A percentile compares a stretch with the other conserved stretches of the same genome.
Evolutionary conservation across 495 filamentous ascomycete genomes (phyloP).

Genomic region (Xylaria acuta): DNA sequence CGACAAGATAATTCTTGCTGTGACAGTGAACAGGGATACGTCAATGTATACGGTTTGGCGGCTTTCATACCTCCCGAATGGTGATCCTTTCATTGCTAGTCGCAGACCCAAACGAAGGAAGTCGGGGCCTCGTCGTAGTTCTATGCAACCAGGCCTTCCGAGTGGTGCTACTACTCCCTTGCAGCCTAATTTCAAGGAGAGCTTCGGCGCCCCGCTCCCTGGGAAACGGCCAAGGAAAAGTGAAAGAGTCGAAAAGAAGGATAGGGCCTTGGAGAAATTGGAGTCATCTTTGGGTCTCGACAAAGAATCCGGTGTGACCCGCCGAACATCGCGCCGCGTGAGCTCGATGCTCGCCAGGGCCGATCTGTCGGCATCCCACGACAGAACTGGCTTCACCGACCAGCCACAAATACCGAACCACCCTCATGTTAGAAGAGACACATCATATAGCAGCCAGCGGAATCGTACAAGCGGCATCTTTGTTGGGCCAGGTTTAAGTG

Average conservation of each 20-base stretch:
- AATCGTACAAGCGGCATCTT: conserved; percentile 65
- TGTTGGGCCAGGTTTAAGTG: conserved; percentile 43
- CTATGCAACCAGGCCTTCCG: conserved; percentile 75
- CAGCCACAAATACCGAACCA: conserved; percentile 60
- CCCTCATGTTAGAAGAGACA: conserved; percentile 59
- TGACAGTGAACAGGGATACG: conserved; percentile 78
- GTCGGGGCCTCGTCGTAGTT: conserved; percentile 77
- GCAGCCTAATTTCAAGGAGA: conserved; percentile 57
- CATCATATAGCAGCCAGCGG: conserved; percentile 77
- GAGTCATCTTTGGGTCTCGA: conserved; percentile 78
- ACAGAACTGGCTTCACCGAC: conserved; percentile 76
- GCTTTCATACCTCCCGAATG: conserved; percentile 68
- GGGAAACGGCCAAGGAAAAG: conserved; percentile 53
- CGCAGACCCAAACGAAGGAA: conserved; percentile 56
- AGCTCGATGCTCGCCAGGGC: conserved; percentile 92
- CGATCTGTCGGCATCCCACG: conserved; percentile 79
- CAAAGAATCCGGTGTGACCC: conserved; percentile 58
- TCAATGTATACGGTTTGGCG: conserved; percentile 81
- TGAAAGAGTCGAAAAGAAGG: conserved; percentile 52
- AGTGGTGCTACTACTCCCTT: conserved; percentile 85
- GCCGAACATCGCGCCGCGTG: conserved; percentile 81
- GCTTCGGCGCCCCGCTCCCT: conserved; percentile 54
- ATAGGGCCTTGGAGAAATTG: conserved; percentile 62
- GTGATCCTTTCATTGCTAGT: conserved; percentile 59
- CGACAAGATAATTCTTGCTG: conserved; percentile 70